Percentiles rank a stretch among this genome's conserved stretches.
These are phyloP conservation scores for Aspergillus spinulosporus DNA, from an alignment of 2,329 filamentous ascomycete species.

Conservation along the genomic window DNA sequence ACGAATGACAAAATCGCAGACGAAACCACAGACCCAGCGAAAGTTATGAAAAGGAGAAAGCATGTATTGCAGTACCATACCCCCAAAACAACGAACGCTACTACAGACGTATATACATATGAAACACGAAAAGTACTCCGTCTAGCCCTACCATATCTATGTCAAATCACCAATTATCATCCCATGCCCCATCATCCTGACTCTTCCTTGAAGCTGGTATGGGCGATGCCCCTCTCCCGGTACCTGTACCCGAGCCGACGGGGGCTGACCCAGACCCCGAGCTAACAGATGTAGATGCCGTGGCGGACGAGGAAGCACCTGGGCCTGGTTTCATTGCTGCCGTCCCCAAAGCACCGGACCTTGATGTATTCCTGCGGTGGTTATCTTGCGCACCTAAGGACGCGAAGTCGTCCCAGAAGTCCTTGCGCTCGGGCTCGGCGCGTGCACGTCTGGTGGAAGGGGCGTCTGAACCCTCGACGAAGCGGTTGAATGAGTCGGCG, in stretches of 20 bases:
- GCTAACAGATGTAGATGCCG: constrained; percentile 22
- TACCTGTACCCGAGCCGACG: constrained; percentile 12
- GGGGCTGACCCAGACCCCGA: constrained; percentile 16
- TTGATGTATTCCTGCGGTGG: constrained; percentile 32
- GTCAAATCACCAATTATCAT: constrained; percentile 49
- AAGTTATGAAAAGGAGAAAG: background rate
- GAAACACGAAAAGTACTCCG: background rate
- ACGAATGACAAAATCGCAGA: no score
- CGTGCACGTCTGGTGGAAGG: constrained; percentile 50
- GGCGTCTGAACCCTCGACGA: constrained; percentile 73
- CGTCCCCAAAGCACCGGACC: constrained; percentile 60
- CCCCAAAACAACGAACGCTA: constrained; percentile 1
- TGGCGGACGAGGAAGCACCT: constrained; percentile 12
- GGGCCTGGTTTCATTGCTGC: constrained; percentile 60
- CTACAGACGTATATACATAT: constrained; percentile 1
- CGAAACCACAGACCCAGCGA: background rate
- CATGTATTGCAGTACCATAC: background rate
- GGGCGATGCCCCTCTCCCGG: constrained; percentile 14
- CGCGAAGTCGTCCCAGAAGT: constrained; percentile 92
- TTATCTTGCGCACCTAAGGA: constrained; percentile 52
- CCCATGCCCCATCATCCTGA: constrained; percentile 57
- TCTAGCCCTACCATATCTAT: background rate
- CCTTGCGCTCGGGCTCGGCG: constrained; percentile 66
- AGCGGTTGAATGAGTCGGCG: constrained; percentile 76
- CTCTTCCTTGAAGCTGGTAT: constrained; percentile 38